Base-by-base conservation (phyloP, 306 rosid genomes). In the Parietaria judaica region DNA sequence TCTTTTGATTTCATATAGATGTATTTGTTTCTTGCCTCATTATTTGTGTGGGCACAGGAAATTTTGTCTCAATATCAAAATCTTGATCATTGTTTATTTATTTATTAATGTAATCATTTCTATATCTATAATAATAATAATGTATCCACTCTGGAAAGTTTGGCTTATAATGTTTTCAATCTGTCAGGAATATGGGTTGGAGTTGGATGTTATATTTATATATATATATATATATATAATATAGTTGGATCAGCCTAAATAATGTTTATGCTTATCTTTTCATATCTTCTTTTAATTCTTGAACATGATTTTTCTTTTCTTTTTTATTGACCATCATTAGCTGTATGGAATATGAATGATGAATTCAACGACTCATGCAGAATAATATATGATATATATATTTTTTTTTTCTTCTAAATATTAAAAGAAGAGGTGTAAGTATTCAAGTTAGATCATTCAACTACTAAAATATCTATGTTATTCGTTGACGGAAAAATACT, bases 41-140 rank as follows among this genome's bases (percentile, higher is more conserved):
- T 70, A 16, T 84, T 77, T 85, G 75, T 84, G 71, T 77, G 80
- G 95, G 89, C 75, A 66, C 65, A 56, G 95, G 83, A 76, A 82
- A 56, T 84, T 84, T 86, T 80, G 82, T 54, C 74, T 38, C 31
- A 54, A n/a, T 66, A 13, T 59, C 65, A 4, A 44, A 38, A 14
- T 8, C 37, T 34, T 6, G 23, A 37, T n/a, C 50, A 15, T 8
- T 50, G 36, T 7, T 36, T 37, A 11, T 13, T 23, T n/a, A 66
- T 52, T 53, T 50, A 46, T 45, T 7, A 41, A 41, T 41, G 45
- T 41, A 41, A 23, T 23, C 31, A 23, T 23, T 23, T 46, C 13
- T 31, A 64, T 45, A 51, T 65, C 71, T 31, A n/a, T 8, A 23
- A 23, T 23, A 23, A 23, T 23, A 23, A 23, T 23, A 23, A 51